Conservation (phyloP, 768 basidiomycete species). For the Lentinus brumalis region DNA sequence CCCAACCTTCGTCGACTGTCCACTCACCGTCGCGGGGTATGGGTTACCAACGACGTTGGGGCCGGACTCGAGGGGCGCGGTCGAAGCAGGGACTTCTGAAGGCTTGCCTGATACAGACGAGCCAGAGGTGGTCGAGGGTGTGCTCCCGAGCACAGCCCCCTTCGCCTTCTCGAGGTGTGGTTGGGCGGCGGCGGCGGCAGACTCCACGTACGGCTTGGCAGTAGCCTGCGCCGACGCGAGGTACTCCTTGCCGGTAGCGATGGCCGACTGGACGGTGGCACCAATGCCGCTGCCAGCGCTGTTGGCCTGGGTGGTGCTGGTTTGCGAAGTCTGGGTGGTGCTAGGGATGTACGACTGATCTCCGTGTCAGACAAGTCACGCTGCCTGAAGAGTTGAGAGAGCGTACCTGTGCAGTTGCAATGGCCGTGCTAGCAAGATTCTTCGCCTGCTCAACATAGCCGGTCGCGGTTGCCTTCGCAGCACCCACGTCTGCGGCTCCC, state of each 20-base stretch:
- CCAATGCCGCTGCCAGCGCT: conserved; percentile 32
- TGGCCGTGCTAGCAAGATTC: conserved; percentile 42
- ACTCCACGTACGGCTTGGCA: conserved; percentile 35
- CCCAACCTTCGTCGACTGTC: conserved; percentile 19
- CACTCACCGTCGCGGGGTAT: conserved; percentile 24
- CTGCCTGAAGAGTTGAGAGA: neutral
- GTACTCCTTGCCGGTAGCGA: conserved; percentile 36
- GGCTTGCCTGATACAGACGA: conserved; percentile 15
- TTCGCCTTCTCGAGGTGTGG: conserved; percentile 23
- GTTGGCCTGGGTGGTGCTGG: conserved; percentile 28
- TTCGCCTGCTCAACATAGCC: conserved; percentile 61
- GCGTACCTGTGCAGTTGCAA: conserved; percentile 48
- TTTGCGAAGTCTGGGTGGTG: neutral
- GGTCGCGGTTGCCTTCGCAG: conserved; percentile 45
- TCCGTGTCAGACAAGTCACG: neutral
- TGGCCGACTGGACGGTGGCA: conserved; percentile 34
- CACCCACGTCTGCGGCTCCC: conserved; percentile 53
- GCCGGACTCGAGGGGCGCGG: conserved; percentile 44
- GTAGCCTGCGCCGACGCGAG: conserved; percentile 32
- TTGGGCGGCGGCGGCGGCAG: conserved; percentile 23
- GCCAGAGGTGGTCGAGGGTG: neutral
- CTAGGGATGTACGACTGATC: conserved; percentile 18
- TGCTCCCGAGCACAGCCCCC: conserved; percentile 5
- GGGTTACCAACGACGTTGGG: conserved; percentile 35
- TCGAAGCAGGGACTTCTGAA: conserved; percentile 36